Percentiles rank a stretch among this genome's conserved stretches.
phyloP scores from a whole-genome alignment of 1,139 yeast genomes.

The Ashbya aceris region DNA sequence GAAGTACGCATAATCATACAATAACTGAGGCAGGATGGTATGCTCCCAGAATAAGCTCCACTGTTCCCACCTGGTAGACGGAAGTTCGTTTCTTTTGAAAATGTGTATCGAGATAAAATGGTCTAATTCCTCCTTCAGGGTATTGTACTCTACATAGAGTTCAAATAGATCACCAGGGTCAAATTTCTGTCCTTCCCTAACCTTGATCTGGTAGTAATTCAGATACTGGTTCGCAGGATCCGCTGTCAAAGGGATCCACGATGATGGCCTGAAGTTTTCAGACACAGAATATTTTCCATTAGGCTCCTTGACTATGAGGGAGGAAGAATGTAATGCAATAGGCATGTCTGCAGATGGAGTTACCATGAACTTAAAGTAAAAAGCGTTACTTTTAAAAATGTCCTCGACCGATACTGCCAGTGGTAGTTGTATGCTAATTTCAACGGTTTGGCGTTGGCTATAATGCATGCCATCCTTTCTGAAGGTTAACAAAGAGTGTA shows the following conservation, averaged over 20 bases:
- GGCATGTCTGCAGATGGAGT: constrained; percentile 17
- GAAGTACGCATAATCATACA: neutral
- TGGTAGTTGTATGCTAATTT: constrained; percentile 19
- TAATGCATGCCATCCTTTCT: constrained; percentile 5
- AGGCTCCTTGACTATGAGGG: neutral
- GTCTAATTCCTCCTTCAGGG: constrained; percentile 23
- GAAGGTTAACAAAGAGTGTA: constrained; percentile 11
- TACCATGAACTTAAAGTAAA: constrained; percentile 25
- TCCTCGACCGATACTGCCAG: constrained; percentile 29
- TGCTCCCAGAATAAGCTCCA: constrained; percentile 1
- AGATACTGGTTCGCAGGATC: constrained; percentile 18
- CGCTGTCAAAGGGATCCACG: constrained; percentile 14
- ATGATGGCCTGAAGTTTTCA: constrained; percentile 16
- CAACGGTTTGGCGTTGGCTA: constrained; percentile 12
- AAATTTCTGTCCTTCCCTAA: constrained; percentile 8
- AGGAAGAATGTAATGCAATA: neutral
- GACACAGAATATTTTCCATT: constrained; percentile 12
- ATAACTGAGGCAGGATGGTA: neutral
- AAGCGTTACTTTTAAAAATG: constrained; percentile 21
- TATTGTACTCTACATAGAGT: constrained; percentile 18
- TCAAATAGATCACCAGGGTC: constrained; percentile 17
- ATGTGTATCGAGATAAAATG: constrained; percentile 15
- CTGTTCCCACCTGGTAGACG: neutral
- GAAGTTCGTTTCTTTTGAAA: neutral
- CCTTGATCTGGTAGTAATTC: constrained; percentile 19